Base-by-base conservation (phyloP, 2,329 filamentous ascomycete genomes). In the Curvularia sp. region DNA sequence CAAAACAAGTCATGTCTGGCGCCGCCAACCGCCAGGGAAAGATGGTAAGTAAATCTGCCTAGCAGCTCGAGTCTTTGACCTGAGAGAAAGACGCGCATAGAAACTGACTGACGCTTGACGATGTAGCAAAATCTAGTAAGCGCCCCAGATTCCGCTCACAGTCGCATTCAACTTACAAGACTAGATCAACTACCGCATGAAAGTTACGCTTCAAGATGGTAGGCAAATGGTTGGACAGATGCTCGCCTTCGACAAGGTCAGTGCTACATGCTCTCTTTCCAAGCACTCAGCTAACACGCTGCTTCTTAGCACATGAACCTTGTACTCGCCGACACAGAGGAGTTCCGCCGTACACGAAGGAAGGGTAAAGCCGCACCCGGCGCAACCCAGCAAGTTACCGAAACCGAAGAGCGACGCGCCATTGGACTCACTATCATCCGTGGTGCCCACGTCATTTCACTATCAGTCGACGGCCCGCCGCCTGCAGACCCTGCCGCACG, bases 151-250 rank as follows among this genome's bases (percentile, higher is more conserved):
- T 53, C 58, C 48, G 53, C 53, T 49, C 61, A 49, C 43, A 57
- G 41, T 43, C 55, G 55, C 63, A 55, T 53, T 57, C 38, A 55
- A 63, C 63, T 72, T 58, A 76, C 69, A 60, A 39, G 46, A 20
- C 48, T 65, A 98, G 95, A 96, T 99, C 86, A 98, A 99, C 84
- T 98, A 96, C 85, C 92, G 94, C 81, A 98, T 99, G 93, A 90
- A 94, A 77, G 90, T 97, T 66, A 98, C 93, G 56, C 86, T 99
- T 78, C 92, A 92, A 75, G 95, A 99, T 82, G 92, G 92, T 66
- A 89, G 95, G 75, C 92, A 97, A 79, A 96, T 99, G 89, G 93
- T 93, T 41, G 95, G 93, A 62, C 93, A 98, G 80, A 97, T 99
- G 92, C 87, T 99, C 69, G 95, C 95, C 54, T 99, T 98, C 75